Percentiles rank a stretch among this genome's conserved stretches.
Conservation (phyloP, 768 basidiomycete species). For the Leccinum subgranulosum region DNA sequence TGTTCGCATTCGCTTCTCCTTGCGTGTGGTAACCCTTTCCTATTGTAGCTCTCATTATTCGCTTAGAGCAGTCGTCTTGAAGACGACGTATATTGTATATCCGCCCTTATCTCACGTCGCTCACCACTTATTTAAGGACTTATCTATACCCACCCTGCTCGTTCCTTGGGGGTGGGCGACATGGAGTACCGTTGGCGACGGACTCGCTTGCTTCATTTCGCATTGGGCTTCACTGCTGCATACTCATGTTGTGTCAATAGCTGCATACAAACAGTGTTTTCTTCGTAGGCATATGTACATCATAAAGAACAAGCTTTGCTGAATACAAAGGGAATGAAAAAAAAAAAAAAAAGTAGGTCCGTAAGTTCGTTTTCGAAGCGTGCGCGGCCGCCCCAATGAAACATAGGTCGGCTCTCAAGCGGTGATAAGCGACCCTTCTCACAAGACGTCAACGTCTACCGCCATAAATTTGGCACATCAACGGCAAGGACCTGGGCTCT, state of each 20-base stretch:
- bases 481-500: background rate
- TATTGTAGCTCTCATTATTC: conserved; percentile 24
- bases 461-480: background rate
- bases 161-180: conserved; percentile 24
- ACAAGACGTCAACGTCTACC: conserved; percentile 3
- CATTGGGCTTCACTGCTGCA: conserved; percentile 29
- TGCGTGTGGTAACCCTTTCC: conserved; percentile 50
- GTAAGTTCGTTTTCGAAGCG: background rate
- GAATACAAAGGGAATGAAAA: conserved; percentile 17
- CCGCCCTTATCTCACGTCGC: conserved; percentile 8
- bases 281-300: conserved; percentile 35
- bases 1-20: conserved; percentile 63
- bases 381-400: conserved; percentile 4
- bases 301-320: conserved; percentile 29
- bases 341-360: background rate
- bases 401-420: background rate
- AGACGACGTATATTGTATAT: conserved; percentile 24
- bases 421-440: conserved; percentile 5
- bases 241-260: conserved; percentile 38
- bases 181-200: conserved; percentile 20
- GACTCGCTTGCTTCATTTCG: conserved; percentile 28
- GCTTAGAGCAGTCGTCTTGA: conserved; percentile 30
- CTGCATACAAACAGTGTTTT: conserved; percentile 27
- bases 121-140: conserved; percentile 28
- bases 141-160: conserved; percentile 30